Conservation (phyloP, 768 basidiomycete species). For the Tephrocybe sp. region DNA sequence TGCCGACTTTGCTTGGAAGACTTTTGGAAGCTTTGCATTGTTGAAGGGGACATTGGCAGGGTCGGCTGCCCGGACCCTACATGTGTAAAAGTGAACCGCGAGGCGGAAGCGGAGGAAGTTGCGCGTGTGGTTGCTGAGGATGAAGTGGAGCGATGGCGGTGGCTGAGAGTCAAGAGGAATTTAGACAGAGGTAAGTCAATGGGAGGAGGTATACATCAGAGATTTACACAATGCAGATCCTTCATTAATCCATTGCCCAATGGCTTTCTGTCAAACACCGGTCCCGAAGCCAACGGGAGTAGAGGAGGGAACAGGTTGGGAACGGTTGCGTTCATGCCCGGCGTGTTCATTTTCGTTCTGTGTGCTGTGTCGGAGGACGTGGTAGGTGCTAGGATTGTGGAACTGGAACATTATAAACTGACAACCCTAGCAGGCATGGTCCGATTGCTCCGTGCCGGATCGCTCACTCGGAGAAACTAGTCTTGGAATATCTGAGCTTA, state of each 20-base stretch:
- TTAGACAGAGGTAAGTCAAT: constrained; percentile 63
- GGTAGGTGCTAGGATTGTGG: constrained; percentile 41
- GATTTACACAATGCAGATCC: constrained; percentile 51
- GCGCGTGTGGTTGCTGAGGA: constrained; percentile 65
- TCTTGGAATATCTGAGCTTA: constrained; percentile 64
- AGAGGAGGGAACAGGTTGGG: constrained; percentile 68
- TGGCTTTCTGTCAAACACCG: constrained; percentile 77
- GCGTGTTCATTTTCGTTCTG: constrained; percentile 81
- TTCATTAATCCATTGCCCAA: constrained; percentile 77
- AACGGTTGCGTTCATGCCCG: constrained; percentile 68
- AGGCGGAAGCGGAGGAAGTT: constrained; percentile 72
- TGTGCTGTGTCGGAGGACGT: constrained; percentile 77
- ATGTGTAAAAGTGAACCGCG: constrained; percentile 67
- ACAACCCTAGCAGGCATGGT: constrained; percentile 66
- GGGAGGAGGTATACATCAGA: background rate
- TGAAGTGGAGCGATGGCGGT: constrained; percentile 71
- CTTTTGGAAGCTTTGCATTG: constrained; percentile 82
- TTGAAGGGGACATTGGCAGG: constrained; percentile 71
- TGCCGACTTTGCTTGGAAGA: constrained; percentile 78
- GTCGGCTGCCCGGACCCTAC: constrained; percentile 82
- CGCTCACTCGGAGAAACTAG: constrained; percentile 61
- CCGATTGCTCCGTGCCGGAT: constrained; percentile 71
- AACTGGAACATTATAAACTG: constrained; percentile 9
- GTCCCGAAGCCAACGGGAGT: constrained; percentile 56
- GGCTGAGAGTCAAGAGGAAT: constrained; percentile 70